Evolutionary conservation across 495 filamentous ascomycete species (phyloP).

Genomic region (Annulohypoxylon nitens): DNA sequence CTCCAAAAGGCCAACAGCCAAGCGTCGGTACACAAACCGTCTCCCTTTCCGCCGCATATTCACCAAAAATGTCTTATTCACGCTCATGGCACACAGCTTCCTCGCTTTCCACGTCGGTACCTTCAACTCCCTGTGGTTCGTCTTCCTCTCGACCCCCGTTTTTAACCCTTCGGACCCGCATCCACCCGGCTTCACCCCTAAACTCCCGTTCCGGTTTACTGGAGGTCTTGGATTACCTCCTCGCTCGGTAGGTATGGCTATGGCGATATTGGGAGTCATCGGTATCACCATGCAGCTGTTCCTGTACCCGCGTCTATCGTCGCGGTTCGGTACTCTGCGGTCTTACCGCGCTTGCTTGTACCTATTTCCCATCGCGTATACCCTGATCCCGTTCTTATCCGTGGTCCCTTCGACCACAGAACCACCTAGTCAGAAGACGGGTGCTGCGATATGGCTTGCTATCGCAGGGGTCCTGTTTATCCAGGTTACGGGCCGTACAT

Average conservation of each 20-base stretch:
- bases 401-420: conserved; percentile 72
- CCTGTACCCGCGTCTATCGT: conserved; percentile 77
- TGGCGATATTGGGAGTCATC: conserved; percentile 81
- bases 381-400: conserved; percentile 77
- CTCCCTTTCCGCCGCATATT: conserved; percentile 82
- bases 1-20: conserved; percentile 18
- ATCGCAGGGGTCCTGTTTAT: conserved; percentile 76
- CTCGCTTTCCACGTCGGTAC: conserved; percentile 83
- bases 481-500: conserved; percentile 84
- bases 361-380: conserved; percentile 81
- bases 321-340: conserved; percentile 74
- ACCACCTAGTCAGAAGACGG: conserved; percentile 74
- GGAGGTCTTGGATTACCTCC: conserved; percentile 84
- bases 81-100: conserved; percentile 75
- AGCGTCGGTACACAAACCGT: conserved; percentile 53
- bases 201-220: conserved; percentile 78
- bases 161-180: conserved; percentile 62
- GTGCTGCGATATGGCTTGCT: conserved; percentile 73
- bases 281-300: conserved; percentile 83
- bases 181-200: conserved; percentile 51
- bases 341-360: conserved; percentile 77
- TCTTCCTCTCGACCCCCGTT: conserved; percentile 85
- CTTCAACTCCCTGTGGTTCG: conserved; percentile 86
- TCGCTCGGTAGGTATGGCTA: conserved; percentile 78
- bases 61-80: conserved; percentile 77